Evolutionary conservation across 495 filamentous ascomycete genomes (phyloP), one percentile per base, ranked within the genome.

Genomic region (Podospora appendiculata): DNA sequence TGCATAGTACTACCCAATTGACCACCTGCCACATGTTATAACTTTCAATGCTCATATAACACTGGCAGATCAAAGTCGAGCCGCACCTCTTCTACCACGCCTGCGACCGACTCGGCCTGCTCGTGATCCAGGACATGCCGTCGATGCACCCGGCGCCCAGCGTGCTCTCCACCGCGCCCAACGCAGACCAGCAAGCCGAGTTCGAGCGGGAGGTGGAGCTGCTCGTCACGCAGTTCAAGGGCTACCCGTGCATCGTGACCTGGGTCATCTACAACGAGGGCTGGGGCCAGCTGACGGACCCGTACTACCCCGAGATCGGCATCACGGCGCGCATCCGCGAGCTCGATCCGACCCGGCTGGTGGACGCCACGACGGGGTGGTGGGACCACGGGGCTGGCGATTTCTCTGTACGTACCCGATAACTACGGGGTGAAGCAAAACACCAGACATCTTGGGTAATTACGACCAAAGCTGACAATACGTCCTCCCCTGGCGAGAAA

Each of bases 91-190:
- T 81, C 65, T 86, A 86, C 62, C 72, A 82, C 34, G 81, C 83
- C 18, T 84, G 81, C 54, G 84, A 87, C 46, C 70, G 79, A 43
- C 59, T 86, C 0, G 84, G 84, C 8, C 63, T 86, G 2, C 60
- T 86, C 32, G 70, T 87, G 16, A 78, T 86, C 50, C 83, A 86
- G 56, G 84, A 87, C 55, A 86, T 86, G 83, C 83, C 83, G 1
- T 73, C 82, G 0, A 68, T 83, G 60, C 70, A 70, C 4, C 45
- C 51, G 2, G 45, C 48, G 6, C 48, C 55, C 25, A 57, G 69
- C 39, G 53, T 63, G 18, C 43, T 41, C 17, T 49, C 72, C 45
- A 13, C 51, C 45, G 10, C 41, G 16, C 10, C 79, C 76, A 0
- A 63, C 80, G 63, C 63, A 6, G 63, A 54, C 0, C 74, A 83